Conservation (phyloP, 176 grass and related monocot species). For the Oryza longistaminata region DNA sequence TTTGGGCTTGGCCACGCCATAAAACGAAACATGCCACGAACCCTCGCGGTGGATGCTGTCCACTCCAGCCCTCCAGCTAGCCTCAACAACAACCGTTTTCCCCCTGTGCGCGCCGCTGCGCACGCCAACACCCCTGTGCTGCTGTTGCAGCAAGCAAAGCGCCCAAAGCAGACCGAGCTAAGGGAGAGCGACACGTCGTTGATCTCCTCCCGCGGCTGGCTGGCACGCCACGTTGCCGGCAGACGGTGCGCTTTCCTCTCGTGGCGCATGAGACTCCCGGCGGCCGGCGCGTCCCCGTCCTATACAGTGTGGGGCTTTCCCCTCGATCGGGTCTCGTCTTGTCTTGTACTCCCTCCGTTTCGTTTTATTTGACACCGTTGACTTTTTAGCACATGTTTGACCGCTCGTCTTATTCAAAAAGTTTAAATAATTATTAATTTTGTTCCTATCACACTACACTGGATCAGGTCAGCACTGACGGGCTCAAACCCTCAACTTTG, state of each 20-base stretch:
- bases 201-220: not conserved
- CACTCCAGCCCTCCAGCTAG: not conserved
- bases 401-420: too few relatives aligned
- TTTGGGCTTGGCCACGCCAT: not conserved
- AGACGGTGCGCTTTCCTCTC: not conserved
- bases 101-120: too few relatives aligned
- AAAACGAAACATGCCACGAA: not conserved
- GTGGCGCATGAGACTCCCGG: too few relatives aligned
- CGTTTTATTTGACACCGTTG: too few relatives aligned
- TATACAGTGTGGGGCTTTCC: not conserved
- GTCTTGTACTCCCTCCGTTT: too few relatives aligned
- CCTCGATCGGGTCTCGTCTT: not conserved
- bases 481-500: too few relatives aligned
- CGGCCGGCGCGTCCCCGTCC: too few relatives aligned
- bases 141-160: not conserved
- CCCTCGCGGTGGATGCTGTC: not conserved
- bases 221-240: not conserved
- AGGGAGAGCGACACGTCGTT: not conserved
- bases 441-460: too few relatives aligned
- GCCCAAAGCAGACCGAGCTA: not conserved
- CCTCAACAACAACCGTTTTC: not conserved
- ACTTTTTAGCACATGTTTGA: too few relatives aligned
- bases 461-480: too few relatives aligned
- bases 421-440: too few relatives aligned
- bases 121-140: not conserved